A percentile compares a stretch with the other conserved stretches of the same genome.
phyloP scores from a whole-genome alignment of 495 filamentous ascomycete species.

The Mytilinidion resinicola region DNA sequence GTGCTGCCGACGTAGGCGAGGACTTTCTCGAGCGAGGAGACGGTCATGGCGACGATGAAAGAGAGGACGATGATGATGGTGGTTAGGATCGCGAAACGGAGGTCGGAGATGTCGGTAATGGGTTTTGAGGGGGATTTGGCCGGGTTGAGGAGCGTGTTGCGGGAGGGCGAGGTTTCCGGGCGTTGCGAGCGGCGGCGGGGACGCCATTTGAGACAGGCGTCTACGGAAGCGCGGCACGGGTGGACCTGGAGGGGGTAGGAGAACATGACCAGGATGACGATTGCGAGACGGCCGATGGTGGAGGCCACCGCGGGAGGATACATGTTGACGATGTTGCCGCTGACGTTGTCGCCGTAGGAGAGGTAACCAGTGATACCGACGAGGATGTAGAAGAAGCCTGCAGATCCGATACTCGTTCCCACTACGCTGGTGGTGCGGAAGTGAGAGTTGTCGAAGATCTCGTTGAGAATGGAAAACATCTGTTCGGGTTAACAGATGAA shows the following conservation, averaged over 20 bases:
- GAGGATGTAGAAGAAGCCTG: conserved; percentile 74
- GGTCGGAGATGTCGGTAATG: conserved; percentile 63
- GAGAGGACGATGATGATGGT: conserved; percentile 75
- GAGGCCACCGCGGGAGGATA: conserved; percentile 76
- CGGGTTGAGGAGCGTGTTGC: conserved; percentile 22
- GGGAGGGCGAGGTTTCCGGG: conserved; percentile 31
- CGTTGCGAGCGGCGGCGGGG: conserved; percentile 46
- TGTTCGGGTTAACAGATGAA: conserved; percentile 30
- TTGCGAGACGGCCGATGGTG: conserved; percentile 89
- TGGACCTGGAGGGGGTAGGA: conserved; percentile 93
- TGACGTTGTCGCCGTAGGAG: conserved; percentile 80
- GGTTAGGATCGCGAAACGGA: conserved; percentile 84
- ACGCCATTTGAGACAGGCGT: conserved; percentile 89
- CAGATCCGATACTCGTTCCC: conserved; percentile 71
- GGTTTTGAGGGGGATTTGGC: conserved; percentile 9
- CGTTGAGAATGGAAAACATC: conserved; percentile 99
- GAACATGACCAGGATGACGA: conserved; percentile 95
- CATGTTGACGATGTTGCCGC: conserved; percentile 90
- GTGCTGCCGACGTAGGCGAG: conserved; percentile 94
- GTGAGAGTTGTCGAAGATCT: conserved; percentile 80
- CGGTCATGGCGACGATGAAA: conserved; percentile 83
- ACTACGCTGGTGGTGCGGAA: conserved; percentile 76
- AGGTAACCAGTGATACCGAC: conserved; percentile 94
- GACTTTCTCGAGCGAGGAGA: conserved; percentile 81
- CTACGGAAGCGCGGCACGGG: conserved; percentile 86